A percentile compares a stretch with the other conserved stretches of the same genome.
These are phyloP conservation scores for Candida cerambycidarum DNA, from an alignment of 805 yeast species.

Conservation along the genomic window DNA sequence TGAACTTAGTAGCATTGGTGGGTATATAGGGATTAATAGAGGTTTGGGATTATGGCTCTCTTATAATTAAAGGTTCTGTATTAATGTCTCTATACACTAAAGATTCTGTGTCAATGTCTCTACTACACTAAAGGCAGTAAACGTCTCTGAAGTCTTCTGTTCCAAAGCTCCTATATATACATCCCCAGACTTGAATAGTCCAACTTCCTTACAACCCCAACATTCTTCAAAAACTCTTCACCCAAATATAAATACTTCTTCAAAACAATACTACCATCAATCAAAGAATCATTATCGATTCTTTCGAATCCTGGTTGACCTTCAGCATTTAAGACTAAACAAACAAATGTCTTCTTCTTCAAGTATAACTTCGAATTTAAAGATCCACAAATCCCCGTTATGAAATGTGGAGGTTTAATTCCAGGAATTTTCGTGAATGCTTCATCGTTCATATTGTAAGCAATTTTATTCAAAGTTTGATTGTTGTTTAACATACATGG, in stretches of 20 bases:
- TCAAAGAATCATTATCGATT: conserved; percentile 42
- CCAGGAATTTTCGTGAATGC: conserved; percentile 16
- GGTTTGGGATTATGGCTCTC: no score
- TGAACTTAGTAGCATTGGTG: no score
- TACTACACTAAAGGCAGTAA: no score
- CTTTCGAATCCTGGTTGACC: conserved; percentile 64
- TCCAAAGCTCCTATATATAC: no score
- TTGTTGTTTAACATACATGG: conserved; percentile 38
- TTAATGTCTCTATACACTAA: no score
- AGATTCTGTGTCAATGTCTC: no score
- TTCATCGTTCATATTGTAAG: conserved; percentile 3
- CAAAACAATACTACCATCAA: conserved; percentile 30
- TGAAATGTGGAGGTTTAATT: conserved; percentile 59
- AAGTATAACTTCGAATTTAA: conserved; percentile 26
- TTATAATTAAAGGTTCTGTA: no score
- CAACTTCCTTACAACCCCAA: conserved; percentile 24
- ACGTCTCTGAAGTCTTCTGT: no score
- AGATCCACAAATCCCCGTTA: conserved; percentile 59
- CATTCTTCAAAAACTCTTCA: conserved; percentile 15
- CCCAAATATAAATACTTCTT: conserved; percentile 11
- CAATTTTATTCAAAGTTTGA: conserved; percentile 25
- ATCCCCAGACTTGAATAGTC: conserved; percentile 27
- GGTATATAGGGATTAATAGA: no score
- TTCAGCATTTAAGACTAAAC: conserved; percentile 51
- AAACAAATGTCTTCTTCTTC: conserved; percentile 7